phyloP scores from a whole-genome alignment of 192 early-diverging fungal genomes.

The Mortierella claussenii region DNA sequence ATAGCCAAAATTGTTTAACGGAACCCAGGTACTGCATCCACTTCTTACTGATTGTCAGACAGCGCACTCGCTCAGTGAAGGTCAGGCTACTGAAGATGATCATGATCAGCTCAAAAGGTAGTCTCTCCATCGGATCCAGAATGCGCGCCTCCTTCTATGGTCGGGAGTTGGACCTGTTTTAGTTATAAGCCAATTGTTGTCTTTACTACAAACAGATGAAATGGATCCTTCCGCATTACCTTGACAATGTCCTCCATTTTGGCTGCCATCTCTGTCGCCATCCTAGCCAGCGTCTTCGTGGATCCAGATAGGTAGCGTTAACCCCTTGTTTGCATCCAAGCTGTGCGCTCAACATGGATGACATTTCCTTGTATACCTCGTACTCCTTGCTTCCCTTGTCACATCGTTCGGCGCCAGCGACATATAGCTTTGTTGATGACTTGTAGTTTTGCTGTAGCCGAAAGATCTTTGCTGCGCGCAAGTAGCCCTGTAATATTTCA shows the following conservation, averaged over 20 bases:
- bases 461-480: conserved; percentile 36
- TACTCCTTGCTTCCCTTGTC: conserved; percentile 30
- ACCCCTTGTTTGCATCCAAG: too few relatives aligned
- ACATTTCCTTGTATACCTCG: conserved; percentile 14
- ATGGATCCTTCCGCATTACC: too few relatives aligned
- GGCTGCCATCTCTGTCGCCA: conserved; percentile 13
- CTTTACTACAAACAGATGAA: too few relatives aligned
- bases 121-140: conserved; percentile 39
- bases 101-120: conserved; percentile 36
- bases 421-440: conserved; percentile 22
- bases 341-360: too few relatives aligned
- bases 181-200: too few relatives aligned
- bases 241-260: conserved; percentile 26
- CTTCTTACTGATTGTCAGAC: conserved; percentile 38
- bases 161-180: too few relatives aligned
- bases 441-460: conserved; percentile 38
- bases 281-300: conserved; percentile 23
- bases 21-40: conserved; percentile 33
- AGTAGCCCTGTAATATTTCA: conserved; percentile 23
- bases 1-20: conserved; percentile 28
- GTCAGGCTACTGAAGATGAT: conserved; percentile 23
- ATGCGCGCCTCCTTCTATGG: conserved; percentile 24
- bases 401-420: conserved; percentile 38
- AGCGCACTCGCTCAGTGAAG: conserved; percentile 28
- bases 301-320: not conserved